Evolutionary conservation across 805 yeast species (phyloP), one percentile per base, ranked within the genome.

Genomic region (Spathaspora sp.): DNA sequence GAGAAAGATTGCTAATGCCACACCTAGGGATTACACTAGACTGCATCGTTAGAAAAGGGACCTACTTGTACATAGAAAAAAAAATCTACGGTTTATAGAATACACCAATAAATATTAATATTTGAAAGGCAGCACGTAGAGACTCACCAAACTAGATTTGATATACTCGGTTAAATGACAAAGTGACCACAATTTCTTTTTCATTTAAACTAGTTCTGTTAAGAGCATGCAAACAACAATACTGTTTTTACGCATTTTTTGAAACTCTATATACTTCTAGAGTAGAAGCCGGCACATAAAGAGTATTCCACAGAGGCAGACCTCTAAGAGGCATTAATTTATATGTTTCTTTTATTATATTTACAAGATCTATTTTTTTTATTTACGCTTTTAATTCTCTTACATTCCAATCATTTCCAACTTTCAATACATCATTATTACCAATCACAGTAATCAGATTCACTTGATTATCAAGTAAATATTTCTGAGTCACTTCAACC

Each of bases 1-100:
- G 77, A 83, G 99, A 69, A 90, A 87, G 68, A 80, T 85, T 12
- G 83, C 83, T 7, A 83, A 78, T 51, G 56, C 61, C 29, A 60
- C 66, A 20, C 70, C 75, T 51, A 69, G 63, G 59, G 79, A 73
- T 57, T 74, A 49, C 50, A 55, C 50, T 40, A 61, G 69, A 56
- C 60, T 63, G 31, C 69, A 65, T 50, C 44, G 53, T 38, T 50
- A 35, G 44, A 18, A 9, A 14, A 12, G 4, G 11, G n/a, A 19
- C 1, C 7, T 19, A 9, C 23, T 8, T 42, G 44, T 42, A 42
- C 16, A 35, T 35, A 35, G 40, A 12, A 47, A 28, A 12, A 47
- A 28, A 7, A 9, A 38, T 5, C 23, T 29, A 29, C 4, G 14
- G 32, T 29, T 12, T 29, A 29, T 29, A 29, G 32, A 29, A 29